Percentiles rank a stretch among this genome's conserved stretches.
Conservation (phyloP, 345 rosid genomes). For the Eutrema yunnanense region DNA sequence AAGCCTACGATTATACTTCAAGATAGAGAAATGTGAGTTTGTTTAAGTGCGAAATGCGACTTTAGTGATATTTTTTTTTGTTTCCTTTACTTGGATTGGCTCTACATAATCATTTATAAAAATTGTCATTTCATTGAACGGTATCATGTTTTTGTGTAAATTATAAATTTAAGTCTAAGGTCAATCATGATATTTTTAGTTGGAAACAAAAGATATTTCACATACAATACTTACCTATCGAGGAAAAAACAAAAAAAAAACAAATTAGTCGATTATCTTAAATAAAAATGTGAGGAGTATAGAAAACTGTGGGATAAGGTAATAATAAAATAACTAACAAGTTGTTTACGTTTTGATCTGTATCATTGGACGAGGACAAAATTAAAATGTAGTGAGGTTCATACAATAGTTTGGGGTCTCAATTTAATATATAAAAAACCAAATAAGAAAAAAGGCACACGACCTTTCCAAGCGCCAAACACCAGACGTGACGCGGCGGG, state of each 20-base stretch:
- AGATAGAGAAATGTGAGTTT: background rate
- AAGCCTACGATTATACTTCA: background rate
- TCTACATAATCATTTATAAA: background rate
- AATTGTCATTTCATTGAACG: background rate
- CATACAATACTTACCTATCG: background rate
- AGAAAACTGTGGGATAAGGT: background rate
- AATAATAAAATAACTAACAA: constrained; percentile 3
- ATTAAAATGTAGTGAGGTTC: constrained; percentile 8
- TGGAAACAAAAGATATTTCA: constrained; percentile 6
- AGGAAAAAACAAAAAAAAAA: background rate
- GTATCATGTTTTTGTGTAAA: background rate
- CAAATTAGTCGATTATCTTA: background rate
- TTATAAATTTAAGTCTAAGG: background rate
- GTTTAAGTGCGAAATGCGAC: background rate
- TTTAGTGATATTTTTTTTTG: too few species aligned
- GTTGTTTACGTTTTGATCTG: constrained; percentile 20
- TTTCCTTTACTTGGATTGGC: background rate
- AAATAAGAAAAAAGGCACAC: background rate
- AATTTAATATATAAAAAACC: background rate
- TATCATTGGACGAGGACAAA: constrained; percentile 12
- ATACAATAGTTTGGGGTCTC: constrained; percentile 3
- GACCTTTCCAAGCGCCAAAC: constrained; percentile 17
- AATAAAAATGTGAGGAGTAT: background rate
- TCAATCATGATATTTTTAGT: background rate
- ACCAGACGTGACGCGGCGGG: constrained; percentile 22